Evolutionary conservation across 164 flowering plant species (phyloP).

Genomic region (Akebia trifoliata): DNA sequence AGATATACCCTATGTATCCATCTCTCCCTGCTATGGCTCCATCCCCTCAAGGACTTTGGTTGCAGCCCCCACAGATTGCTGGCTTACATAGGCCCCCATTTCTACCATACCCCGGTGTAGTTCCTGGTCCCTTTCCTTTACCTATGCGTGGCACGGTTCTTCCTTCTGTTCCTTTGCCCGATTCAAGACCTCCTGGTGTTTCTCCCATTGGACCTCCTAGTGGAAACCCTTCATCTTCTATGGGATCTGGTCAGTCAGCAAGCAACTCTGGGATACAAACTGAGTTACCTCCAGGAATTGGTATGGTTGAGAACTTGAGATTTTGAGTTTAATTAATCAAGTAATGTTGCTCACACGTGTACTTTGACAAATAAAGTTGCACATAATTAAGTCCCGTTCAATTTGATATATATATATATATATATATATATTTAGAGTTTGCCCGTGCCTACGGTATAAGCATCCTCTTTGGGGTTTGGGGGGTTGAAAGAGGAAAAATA

Average conservation of each 20-base stretch:
- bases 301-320: slow-evolving; percentile 28
- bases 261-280: slow-evolving; percentile 26
- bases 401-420: too few relatives aligned
- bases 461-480: too few relatives aligned
- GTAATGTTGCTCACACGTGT: too few relatives aligned
- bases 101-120: slow-evolving; percentile 46
- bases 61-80: slow-evolving; percentile 54
- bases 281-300: slow-evolving; percentile 53
- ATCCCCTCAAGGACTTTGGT: slow-evolving; percentile 65
- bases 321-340: neutral
- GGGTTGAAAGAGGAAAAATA: too few relatives aligned
- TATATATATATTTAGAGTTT: too few relatives aligned
- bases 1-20: slow-evolving; percentile 36
- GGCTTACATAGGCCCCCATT: slow-evolving; percentile 57
- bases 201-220: slow-evolving; percentile 39
- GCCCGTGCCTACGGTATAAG: too few relatives aligned
- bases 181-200: slow-evolving; percentile 67
- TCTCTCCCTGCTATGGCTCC: slow-evolving; percentile 42
- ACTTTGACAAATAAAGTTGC: too few relatives aligned
- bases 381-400: too few relatives aligned
- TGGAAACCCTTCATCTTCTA: slow-evolving; percentile 24
- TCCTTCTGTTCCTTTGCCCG: slow-evolving; percentile 44
- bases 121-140: slow-evolving; percentile 48
- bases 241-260: slow-evolving; percentile 24
- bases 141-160: slow-evolving; percentile 38